Conservation (phyloP, 2,329 filamentous ascomycete species). For the Trichoderma sp. region DNA sequence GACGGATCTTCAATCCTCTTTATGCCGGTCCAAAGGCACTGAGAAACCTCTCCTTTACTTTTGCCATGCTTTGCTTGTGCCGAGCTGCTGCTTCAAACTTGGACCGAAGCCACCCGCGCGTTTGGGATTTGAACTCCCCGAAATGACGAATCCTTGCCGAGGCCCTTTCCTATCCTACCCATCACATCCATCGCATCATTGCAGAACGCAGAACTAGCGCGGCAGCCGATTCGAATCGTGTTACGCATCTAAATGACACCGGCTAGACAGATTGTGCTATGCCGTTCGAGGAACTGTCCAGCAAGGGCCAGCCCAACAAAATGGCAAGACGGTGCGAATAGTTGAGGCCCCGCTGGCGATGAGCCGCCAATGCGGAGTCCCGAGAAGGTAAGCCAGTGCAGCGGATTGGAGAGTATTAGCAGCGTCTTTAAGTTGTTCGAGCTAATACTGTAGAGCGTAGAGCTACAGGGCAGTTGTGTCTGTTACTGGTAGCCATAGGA, state of each 20-base stretch:
- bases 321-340: not conserved
- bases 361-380: conserved; percentile 16
- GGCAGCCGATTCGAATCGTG: not conserved
- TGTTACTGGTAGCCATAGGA: not conserved
- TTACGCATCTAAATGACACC: conserved; percentile 17
- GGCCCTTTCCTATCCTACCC: not conserved
- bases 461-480: not conserved
- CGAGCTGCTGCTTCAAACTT: not conserved
- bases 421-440: not conserved
- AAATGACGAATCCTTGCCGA: not conserved
- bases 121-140: not conserved
- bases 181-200: not conserved
- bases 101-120: conserved; percentile 11
- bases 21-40: not conserved
- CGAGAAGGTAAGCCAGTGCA: conserved; percentile 4
- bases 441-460: not conserved
- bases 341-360: not conserved
- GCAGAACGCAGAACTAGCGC: not conserved
- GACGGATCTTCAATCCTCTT: not conserved
- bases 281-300: not conserved
- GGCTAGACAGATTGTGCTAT: not conserved
- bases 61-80: too few relatives aligned
- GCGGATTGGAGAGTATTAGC: not conserved
- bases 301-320: conserved; percentile 7
- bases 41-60: not conserved